Conservation (phyloP, 139 green algal genomes). For the Chlamydomonas sphaeroides region DNA sequence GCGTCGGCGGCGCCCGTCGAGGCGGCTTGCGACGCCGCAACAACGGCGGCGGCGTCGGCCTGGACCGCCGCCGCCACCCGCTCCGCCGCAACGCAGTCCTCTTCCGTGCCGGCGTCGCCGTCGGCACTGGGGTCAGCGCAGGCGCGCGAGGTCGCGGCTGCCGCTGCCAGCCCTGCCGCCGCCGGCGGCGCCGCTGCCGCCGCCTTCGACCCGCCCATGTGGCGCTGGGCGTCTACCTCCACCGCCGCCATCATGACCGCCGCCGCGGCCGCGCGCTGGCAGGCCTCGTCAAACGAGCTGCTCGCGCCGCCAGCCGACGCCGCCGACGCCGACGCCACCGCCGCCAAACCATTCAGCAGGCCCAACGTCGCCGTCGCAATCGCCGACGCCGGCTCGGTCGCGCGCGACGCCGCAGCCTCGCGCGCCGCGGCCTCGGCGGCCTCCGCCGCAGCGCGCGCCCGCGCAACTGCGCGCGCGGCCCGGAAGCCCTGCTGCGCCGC, state of each 20-base stretch:
- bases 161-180: too few species aligned
- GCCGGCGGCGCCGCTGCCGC: too few species aligned
- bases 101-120: not conserved
- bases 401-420: not conserved
- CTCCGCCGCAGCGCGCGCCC: not conserved
- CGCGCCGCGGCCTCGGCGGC: not conserved
- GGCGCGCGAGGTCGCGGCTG: too few species aligned
- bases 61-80: not conserved
- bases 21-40: not conserved
- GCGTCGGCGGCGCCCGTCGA: not conserved
- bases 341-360: not conserved
- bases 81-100: not conserved
- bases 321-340: not conserved
- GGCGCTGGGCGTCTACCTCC: too few species aligned
- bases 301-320: too few species aligned
- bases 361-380: not conserved
- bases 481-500: conserved; percentile 25
- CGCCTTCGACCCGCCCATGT: too few species aligned
- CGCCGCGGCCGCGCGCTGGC: too few species aligned
- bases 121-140: not conserved
- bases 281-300: too few species aligned
- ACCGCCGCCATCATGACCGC: too few species aligned
- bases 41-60: not conserved
- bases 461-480: not conserved
- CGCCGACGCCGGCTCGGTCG: not conserved